Evolutionary conservation across 805 yeast genomes (phyloP), one percentile per base, ranked within the genome.

Genomic region (Scheffersomyces coipomensis): DNA sequence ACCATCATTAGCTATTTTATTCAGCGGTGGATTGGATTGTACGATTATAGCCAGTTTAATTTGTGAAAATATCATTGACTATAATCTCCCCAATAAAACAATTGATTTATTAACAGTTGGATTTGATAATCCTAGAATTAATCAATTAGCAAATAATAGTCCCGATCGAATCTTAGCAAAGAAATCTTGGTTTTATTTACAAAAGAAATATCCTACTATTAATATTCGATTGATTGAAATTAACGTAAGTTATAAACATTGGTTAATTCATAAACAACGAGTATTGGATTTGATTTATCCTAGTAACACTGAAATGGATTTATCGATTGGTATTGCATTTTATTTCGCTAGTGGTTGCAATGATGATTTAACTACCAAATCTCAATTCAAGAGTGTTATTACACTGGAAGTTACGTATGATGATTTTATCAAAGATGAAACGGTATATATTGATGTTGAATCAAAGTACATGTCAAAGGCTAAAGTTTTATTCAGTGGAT

Each of bases 11-110:
- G 57, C 57, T 67, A 67, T 93, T 0, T 61, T 93, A 23, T 93
- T 90, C 55, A 88, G 97, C 32, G 99, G 99, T 2, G 99, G 99
- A 0, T 67, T 93, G 3, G 99, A 93, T 55, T 93, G 99, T 58
- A 83, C 97, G 0, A 62, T 91, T 0, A 53, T 93, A 18, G 89
- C 95, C 0, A 78, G 81, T 0, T 35, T 83, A 3, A 61, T 62
- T 13, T 46, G 59, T 34, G 56, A 56, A 35, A 57, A 59, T 37
- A 41, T 52, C 46, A 41, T 41, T 13, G 45, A 40, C 2, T 37
- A 36, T 7, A 38, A 39, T n/a, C 17, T 33, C n/a, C 23, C 32
- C 19, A 30, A 19, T 9, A 18, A 24, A 17, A 29, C 45, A 1
- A 73, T 93, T 7, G 97, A 91, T 55, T 67, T 93, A n/a, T 53